Evolutionary conservation across 2,329 filamentous ascomycete species (phyloP), one percentile per base, ranked within the genome.

Genomic region (Nemania sp.): DNA sequence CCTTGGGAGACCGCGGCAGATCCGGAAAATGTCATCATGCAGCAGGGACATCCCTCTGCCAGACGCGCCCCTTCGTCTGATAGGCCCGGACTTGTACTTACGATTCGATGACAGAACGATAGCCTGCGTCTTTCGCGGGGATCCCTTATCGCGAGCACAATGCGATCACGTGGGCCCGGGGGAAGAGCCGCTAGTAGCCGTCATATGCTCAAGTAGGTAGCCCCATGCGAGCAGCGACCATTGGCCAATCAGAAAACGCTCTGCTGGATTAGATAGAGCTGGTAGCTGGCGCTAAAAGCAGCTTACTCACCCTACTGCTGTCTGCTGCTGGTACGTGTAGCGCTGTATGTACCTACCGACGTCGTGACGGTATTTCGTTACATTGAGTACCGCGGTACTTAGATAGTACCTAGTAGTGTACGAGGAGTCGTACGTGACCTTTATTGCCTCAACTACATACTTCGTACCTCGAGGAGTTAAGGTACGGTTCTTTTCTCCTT

Each of bases 161-260:
- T n/a, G 53, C 35, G 54, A 66, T 73, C 71, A 73, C 70, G 72
- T 73, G 72, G 68, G 57, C 40, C 54, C 54, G 59, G 53, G 47
- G 25, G 47, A 57, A 71, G 69, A 68, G 72, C 72, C 72, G 72
- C 63, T 60, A 58, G 62, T 74, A 74, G 59, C 72, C 72, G 72
- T 65, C 9, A 46, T 59, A 48, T 46, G 50, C 54, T 42, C 48
- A n/a, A 51, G 54, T 11, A 37, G 17, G 25, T 12, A 39, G 11
- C 35, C 35, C 11, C 11, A 13, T 39, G 15, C 55, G 49, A 37
- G 63, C 51, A 53, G 51, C 25, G 58, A 34, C 58, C 64, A 72
- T 71, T 69, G 70, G 45, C 71, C 69, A 74, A 73, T 74, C 59
- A 71, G 15, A 56, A 34, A 40, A 50, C 58, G 57, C 48, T 50